Percentiles rank a stretch among this genome's conserved stretches.
phyloP scores from a whole-genome alignment of 2,329 filamentous ascomycete genomes.

The Mariannaea elegans region DNA sequence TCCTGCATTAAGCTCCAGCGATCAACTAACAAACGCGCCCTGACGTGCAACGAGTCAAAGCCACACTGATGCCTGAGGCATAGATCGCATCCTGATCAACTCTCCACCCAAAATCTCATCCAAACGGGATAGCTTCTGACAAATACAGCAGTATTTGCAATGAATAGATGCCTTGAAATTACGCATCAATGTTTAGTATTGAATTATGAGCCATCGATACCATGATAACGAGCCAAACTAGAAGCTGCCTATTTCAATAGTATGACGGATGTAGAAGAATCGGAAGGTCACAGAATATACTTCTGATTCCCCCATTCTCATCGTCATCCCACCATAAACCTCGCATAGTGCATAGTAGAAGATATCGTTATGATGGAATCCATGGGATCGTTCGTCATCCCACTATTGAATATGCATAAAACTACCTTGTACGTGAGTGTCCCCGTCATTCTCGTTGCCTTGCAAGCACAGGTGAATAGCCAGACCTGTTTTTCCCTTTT shows the following conservation, averaged over 20 bases:
- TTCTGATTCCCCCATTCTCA: too few relatives aligned
- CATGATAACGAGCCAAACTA: too few relatives aligned
- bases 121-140: too few relatives aligned
- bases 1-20: constrained; percentile 30
- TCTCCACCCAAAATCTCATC: background rate
- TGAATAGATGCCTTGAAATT: background rate
- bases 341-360: background rate
- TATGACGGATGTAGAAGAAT: too few relatives aligned
- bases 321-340: background rate
- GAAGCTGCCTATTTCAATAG: too few relatives aligned
- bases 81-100: background rate
- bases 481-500: constrained; percentile 32
- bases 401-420: constrained; percentile 16
- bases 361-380: background rate
- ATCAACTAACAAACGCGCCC: constrained; percentile 18
- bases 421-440: constrained; percentile 23
- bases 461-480: constrained; percentile 14
- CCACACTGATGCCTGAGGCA: constrained; percentile 35
- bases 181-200: too few relatives aligned
- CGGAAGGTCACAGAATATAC: too few relatives aligned
- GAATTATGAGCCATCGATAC: too few relatives aligned
- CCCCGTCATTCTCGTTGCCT: constrained; percentile 18
- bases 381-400: background rate
- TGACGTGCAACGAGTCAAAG: background rate
- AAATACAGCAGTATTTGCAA: background rate